These are phyloP conservation scores for Pelargonium nanum DNA, from an alignment of 345 rosid species.

Conservation along the genomic window DNA sequence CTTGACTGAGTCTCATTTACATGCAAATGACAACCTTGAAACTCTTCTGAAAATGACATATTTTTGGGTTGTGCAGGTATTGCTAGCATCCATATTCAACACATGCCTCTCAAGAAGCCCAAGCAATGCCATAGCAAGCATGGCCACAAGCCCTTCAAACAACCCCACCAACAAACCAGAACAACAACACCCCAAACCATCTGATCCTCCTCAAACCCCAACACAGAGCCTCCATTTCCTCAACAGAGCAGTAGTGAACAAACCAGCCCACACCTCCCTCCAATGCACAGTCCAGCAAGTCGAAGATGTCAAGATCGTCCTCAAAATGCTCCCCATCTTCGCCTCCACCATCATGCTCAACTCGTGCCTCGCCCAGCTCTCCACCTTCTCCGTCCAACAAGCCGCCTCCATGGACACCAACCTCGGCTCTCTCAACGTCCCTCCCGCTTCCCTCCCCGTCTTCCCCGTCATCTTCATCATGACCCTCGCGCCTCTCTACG, in stretches of 20 bases:
- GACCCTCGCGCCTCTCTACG: constrained; percentile 15
- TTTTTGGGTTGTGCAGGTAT: constrained; percentile 19
- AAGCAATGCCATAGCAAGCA: constrained; percentile 18
- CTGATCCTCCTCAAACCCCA: neutral
- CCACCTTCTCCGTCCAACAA: constrained; percentile 23
- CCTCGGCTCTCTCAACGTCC: constrained; percentile 21
- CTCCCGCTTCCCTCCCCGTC: constrained; percentile 21
- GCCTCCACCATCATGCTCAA: constrained; percentile 21
- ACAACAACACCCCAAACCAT: too few relatives aligned
- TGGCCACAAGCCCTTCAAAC: constrained; percentile 14
- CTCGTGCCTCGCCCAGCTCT: constrained; percentile 18
- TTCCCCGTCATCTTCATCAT: constrained; percentile 21
- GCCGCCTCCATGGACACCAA: constrained; percentile 24
- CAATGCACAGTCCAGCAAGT: constrained; percentile 16
- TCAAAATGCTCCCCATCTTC: constrained; percentile 20
- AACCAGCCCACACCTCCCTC: too few relatives aligned
- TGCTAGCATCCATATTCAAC: constrained; percentile 23
- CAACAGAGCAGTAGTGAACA: constrained; percentile 16
- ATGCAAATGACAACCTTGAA: too few relatives aligned
- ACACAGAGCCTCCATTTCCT: constrained; percentile 9
- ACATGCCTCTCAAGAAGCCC: constrained; percentile 9
- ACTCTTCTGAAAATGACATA: too few relatives aligned
- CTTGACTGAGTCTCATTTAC: too few relatives aligned
- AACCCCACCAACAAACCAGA: neutral
- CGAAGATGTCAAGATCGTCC: constrained; percentile 20